A percentile compares a stretch with the other conserved stretches of the same genome.
These are phyloP conservation scores for Epichloe sibirici DNA, from an alignment of 2,329 filamentous ascomycete genomes.

Conservation along the genomic window DNA sequence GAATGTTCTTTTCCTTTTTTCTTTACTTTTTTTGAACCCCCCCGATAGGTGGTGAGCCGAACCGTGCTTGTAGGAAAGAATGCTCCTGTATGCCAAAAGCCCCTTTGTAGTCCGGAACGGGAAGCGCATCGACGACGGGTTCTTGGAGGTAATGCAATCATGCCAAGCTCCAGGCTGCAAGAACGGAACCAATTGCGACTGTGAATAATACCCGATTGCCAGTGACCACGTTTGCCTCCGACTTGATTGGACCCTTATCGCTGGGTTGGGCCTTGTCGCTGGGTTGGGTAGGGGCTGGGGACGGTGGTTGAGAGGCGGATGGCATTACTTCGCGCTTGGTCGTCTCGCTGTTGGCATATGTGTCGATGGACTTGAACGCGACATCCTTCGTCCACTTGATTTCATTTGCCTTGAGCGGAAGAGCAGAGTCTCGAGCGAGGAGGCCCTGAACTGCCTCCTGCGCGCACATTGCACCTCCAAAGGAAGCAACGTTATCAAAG, in stretches of 20 bases:
- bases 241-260: background rate
- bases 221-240: background rate
- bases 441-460: slow-evolving; percentile 51
- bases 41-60: no score
- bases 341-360: slow-evolving; percentile 6
- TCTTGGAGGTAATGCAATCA: background rate
- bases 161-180: background rate
- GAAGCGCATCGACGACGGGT: no score
- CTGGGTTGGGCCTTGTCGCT: background rate
- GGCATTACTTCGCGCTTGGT: slow-evolving; percentile 4
- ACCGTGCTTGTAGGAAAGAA: no score
- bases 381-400: slow-evolving; percentile 23
- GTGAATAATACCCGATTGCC: background rate
- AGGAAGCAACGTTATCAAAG: slow-evolving; percentile 41
- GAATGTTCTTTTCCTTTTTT: no score
- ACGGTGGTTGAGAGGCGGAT: background rate
- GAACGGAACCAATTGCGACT: background rate
- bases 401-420: slow-evolving; percentile 35
- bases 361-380: slow-evolving; percentile 11
- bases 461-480: slow-evolving; percentile 54
- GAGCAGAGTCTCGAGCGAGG: slow-evolving; percentile 28
- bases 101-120: no score
- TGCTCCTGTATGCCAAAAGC: no score
- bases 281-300: background rate
- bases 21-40: no score